Conservation (phyloP, 2,329 filamentous ascomycete genomes). For the Thielaviopsis punctulata region DNA sequence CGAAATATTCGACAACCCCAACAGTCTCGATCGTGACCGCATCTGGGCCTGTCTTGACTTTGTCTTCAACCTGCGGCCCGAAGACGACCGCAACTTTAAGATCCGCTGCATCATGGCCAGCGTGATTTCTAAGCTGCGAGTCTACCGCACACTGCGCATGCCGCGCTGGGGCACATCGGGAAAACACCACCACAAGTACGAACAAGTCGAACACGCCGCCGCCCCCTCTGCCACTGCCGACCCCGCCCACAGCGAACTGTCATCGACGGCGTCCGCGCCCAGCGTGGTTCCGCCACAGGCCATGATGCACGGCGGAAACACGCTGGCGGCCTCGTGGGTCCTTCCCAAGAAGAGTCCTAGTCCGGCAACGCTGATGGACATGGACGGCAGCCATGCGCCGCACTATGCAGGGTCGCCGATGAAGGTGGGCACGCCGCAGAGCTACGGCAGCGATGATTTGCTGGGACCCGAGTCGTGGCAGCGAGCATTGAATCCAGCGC, state of each 20-base stretch:
- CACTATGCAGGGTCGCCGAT: not conserved
- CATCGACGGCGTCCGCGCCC: no score
- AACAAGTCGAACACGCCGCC: not conserved
- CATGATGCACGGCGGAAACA: not conserved
- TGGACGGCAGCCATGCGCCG: not conserved
- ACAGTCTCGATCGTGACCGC: constrained; percentile 39
- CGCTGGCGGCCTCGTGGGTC: not conserved
- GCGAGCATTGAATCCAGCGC: not conserved
- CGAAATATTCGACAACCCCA: constrained; percentile 44
- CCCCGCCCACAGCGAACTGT: not conserved
- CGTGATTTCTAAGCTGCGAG: constrained; percentile 13
- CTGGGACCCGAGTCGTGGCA: constrained; percentile 1
- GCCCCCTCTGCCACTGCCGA: constrained; percentile 7
- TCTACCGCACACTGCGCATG: constrained; percentile 10
- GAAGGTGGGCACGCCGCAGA: not conserved
- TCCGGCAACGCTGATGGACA: not conserved
- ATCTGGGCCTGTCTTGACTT: constrained; percentile 59
- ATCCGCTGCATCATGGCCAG: constrained; percentile 26
- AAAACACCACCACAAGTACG: not conserved
- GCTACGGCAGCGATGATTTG: constrained; percentile 4
- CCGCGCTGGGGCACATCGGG: not conserved
- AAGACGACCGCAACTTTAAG: constrained; percentile 25
- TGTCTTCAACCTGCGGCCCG: constrained; percentile 44
- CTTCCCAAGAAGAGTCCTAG: not conserved
- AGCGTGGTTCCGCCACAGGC: no score